Conservation (phyloP, 2,329 filamentous ascomycete genomes). For the Exophiala spinifera region DNA sequence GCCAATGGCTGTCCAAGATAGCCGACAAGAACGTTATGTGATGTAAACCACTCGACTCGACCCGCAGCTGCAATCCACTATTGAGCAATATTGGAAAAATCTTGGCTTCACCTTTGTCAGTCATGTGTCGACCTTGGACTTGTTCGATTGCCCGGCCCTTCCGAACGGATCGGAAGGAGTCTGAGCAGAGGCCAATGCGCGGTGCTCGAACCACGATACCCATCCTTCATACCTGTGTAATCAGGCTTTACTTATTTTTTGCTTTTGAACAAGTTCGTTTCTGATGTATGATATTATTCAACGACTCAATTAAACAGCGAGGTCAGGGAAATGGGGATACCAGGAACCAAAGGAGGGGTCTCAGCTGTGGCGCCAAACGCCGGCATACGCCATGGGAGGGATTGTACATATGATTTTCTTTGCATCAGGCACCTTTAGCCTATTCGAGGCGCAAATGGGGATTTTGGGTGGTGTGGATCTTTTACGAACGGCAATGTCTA, state of each 20-base stretch:
- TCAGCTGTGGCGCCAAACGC: background rate
- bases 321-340: background rate
- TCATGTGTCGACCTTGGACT: slow-evolving; percentile 1
- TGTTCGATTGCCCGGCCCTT: slow-evolving; percentile 10
- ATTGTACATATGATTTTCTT: slow-evolving; percentile 4
- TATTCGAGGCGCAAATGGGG: slow-evolving; percentile 2
- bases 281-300: slow-evolving; percentile 12
- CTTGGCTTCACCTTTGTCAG: background rate
- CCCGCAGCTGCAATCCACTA: background rate
- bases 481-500: background rate
- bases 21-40: slow-evolving; percentile 27
- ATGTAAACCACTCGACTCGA: slow-evolving; percentile 14
- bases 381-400: background rate
- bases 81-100: background rate
- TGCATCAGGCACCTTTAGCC: background rate
- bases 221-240: background rate
- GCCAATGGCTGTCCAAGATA: slow-evolving; percentile 23
- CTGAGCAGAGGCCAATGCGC: background rate
- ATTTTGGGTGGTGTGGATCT: slow-evolving; percentile 4
- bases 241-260: background rate
- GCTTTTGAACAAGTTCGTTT: background rate
- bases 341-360: background rate
- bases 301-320: slow-evolving; percentile 1
- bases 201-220: slow-evolving; percentile 7
- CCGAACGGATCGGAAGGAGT: slow-evolving; percentile 9